Percentiles rank a stretch among this genome's conserved stretches.
phyloP scores from a whole-genome alignment of 176 grass and related monocot genomes.

The Thinopyrum elongatum region DNA sequence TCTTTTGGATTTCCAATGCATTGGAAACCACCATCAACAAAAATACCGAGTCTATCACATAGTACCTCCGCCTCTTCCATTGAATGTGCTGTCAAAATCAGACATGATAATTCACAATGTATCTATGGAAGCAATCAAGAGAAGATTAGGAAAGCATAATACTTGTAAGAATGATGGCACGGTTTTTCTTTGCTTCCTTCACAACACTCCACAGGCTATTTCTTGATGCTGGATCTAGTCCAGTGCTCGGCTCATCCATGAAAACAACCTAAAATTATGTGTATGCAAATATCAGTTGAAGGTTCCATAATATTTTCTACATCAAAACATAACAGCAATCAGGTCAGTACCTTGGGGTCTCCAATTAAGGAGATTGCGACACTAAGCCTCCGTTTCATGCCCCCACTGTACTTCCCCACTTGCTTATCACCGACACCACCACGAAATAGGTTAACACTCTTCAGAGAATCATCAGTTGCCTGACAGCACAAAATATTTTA shows the following conservation, averaged over 20 bases:
- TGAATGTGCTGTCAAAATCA: conserved; percentile 47
- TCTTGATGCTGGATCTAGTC: conserved; percentile 82
- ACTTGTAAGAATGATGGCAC: conserved; percentile 90
- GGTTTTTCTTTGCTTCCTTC: conserved; percentile 69
- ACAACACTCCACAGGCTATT: conserved; percentile 69
- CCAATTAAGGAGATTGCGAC: conserved; percentile 78
- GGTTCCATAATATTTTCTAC: conserved; percentile 10
- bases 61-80: conserved; percentile 68
- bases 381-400: conserved; percentile 90
- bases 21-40: conserved; percentile 41
- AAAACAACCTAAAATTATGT: conserved; percentile 64
- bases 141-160: conserved; percentile 15
- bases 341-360: conserved; percentile 49
- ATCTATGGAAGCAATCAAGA: neutral
- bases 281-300: neutral
- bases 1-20: conserved; percentile 58
- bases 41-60: conserved; percentile 48
- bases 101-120: neutral
- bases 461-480: conserved; percentile 79
- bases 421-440: conserved; percentile 72
- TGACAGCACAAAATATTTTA: conserved; percentile 19
- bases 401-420: conserved; percentile 68
- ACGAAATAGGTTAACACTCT: conserved; percentile 67
- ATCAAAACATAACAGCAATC: neutral
- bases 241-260: conserved; percentile 92